phyloP scores from a whole-genome alignment of 2,329 filamentous ascomycete genomes.

The Alternaria triticimaculans region DNA sequence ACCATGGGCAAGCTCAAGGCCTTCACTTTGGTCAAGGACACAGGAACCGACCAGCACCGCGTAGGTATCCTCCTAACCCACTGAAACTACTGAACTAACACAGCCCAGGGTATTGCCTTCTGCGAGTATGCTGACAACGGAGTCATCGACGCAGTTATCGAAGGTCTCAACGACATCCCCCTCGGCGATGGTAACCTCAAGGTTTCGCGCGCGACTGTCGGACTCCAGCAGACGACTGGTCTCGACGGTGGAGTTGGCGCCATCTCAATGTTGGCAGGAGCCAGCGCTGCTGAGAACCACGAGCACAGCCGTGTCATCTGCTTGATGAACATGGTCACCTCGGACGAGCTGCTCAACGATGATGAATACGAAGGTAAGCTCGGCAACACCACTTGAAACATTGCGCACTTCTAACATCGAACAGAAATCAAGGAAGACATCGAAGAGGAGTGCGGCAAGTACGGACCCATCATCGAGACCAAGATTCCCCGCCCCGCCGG shows the following conservation, averaged over 20 bases:
- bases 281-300: slow-evolving; percentile 72
- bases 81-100: slow-evolving; percentile 15
- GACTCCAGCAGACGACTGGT: slow-evolving; percentile 88
- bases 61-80: slow-evolving; percentile 60
- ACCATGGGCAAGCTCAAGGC: slow-evolving; percentile 93
- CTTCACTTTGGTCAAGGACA: slow-evolving; percentile 89
- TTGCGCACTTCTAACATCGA: slow-evolving; percentile 6
- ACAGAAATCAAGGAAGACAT: slow-evolving; percentile 97
- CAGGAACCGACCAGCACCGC: slow-evolving; percentile 81
- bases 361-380: slow-evolving; percentile 85
- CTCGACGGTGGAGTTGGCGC: slow-evolving; percentile 96
- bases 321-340: slow-evolving; percentile 97
- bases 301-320: slow-evolving; percentile 87
- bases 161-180: slow-evolving; percentile 91
- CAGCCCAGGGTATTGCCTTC: slow-evolving; percentile 84
- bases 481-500: slow-evolving; percentile 90
- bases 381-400: slow-evolving; percentile 50
- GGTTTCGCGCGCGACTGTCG: slow-evolving; percentile 88
- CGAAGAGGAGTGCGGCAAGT: slow-evolving; percentile 90
- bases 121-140: slow-evolving; percentile 87
- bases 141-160: slow-evolving; percentile 83
- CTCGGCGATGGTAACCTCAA: slow-evolving; percentile 86
- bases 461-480: slow-evolving; percentile 81
- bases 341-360: slow-evolving; percentile 90
- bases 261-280: slow-evolving; percentile 96